These are phyloP conservation scores for Pestalotiopsis sp. DNA, from an alignment of 2,329 filamentous ascomycete species.

Conservation along the genomic window DNA sequence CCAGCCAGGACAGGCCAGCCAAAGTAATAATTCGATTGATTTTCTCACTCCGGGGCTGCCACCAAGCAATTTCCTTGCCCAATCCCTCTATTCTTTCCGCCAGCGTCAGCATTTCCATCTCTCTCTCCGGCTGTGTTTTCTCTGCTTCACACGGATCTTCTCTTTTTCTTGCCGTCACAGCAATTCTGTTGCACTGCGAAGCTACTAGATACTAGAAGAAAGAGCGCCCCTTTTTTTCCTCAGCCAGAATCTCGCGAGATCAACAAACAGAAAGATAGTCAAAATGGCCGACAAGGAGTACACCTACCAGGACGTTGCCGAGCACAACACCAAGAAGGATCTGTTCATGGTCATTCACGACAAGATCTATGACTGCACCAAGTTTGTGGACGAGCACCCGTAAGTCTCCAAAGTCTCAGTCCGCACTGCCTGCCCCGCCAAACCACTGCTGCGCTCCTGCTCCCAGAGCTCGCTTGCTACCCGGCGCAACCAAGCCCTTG, in stretches of 20 bases:
- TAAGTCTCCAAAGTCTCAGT: slow-evolving; percentile 41
- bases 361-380: slow-evolving; percentile 89
- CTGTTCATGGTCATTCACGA: slow-evolving; percentile 91
- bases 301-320: slow-evolving; percentile 80
- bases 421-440: background rate
- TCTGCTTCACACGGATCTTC: background rate
- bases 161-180: background rate
- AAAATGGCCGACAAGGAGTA: slow-evolving; percentile 54
- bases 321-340: slow-evolving; percentile 93
- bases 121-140: too few relatives aligned
- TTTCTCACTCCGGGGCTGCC: background rate
- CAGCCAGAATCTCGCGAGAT: background rate
- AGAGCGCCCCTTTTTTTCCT: background rate
- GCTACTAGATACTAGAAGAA: background rate
- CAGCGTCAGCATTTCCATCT: background rate
- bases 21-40: background rate
- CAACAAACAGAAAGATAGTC: background rate
- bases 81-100: background rate
- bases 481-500: too few relatives aligned
- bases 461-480: too few relatives aligned
- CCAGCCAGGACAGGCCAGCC: background rate
- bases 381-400: slow-evolving; percentile 97
- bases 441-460: background rate
- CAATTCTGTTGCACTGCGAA: background rate
- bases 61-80: background rate